Evolutionary conservation across 805 yeast species (phyloP).

Genomic region (Ogataea pilisensis): DNA sequence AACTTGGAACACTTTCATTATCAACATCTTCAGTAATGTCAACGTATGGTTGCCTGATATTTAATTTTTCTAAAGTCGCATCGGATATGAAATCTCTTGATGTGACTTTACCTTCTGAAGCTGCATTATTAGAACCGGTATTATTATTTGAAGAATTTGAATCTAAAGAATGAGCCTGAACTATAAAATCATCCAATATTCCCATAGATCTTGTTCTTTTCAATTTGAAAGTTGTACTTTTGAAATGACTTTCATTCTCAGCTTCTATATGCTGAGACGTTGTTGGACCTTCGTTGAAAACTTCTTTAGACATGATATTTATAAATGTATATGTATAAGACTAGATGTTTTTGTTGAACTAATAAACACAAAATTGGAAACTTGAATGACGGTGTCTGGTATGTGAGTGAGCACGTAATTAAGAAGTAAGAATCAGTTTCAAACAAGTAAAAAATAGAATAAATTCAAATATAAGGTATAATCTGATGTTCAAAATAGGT

Average conservation of each 20-base stretch:
- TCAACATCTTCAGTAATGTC: slow-evolving; percentile 15
- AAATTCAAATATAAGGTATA: too few species aligned
- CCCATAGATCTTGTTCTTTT: slow-evolving; percentile 85
- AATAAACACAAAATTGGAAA: too few species aligned
- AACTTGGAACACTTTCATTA: slow-evolving; percentile 21
- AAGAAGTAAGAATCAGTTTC: too few species aligned
- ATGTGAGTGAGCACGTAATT: too few species aligned
- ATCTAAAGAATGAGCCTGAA: slow-evolving; percentile 19
- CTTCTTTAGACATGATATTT: slow-evolving; percentile 32
- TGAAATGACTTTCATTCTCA: slow-evolving; percentile 64
- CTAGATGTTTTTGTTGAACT: too few species aligned
- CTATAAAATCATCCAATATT: slow-evolving; percentile 58
- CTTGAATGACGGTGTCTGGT: too few species aligned
- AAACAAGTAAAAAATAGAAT: too few species aligned
- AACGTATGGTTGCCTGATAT: slow-evolving; percentile 23
- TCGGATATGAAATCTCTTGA: slow-evolving; percentile 92
- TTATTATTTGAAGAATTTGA: slow-evolving; percentile 25
- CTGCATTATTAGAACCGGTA: too few species aligned
- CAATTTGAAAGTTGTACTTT: slow-evolving; percentile 64
- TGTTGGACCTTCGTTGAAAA: slow-evolving; percentile 56
- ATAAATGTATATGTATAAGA: too few species aligned
- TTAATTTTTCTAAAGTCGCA: slow-evolving; percentile 86
- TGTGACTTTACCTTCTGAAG: slow-evolving; percentile 89
- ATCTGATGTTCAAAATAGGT: too few species aligned
- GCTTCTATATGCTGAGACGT: slow-evolving; percentile 69